Conservation (phyloP, 108 stramenopile genomes). For the Conticribra guillardii region DNA sequence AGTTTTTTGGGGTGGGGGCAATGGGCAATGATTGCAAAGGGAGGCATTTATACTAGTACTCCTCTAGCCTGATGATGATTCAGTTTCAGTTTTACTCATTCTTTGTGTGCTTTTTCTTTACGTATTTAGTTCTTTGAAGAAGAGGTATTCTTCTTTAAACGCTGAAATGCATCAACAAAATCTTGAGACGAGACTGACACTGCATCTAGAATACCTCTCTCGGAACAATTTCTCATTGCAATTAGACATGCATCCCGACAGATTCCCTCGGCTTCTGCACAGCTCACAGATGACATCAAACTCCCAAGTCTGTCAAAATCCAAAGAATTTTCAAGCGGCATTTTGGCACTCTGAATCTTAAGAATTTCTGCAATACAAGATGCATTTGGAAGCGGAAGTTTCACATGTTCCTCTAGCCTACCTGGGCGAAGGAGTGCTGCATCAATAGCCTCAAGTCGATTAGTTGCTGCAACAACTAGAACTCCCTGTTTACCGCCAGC, state of each 20-base stretch:
- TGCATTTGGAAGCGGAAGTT: slow-evolving; percentile 48
- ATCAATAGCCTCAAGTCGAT: slow-evolving; percentile 69
- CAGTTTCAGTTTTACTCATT: too few species aligned
- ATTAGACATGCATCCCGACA: slow-evolving; percentile 72
- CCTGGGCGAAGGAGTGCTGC: slow-evolving; percentile 69
- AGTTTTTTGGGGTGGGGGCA: too few species aligned
- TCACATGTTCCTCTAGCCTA: slow-evolving; percentile 58
- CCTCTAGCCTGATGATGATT: too few species aligned
- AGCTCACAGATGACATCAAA: slow-evolving; percentile 41
- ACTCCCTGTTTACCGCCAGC: slow-evolving; percentile 59
- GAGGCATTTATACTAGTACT: too few species aligned
- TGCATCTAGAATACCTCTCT: slow-evolving; percentile 5
- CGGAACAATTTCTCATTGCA: slow-evolving; percentile 45
- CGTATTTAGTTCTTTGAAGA: too few species aligned
- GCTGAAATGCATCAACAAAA: slow-evolving; percentile 30
- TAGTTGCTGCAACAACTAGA: slow-evolving; percentile 69
- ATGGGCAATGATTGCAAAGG: too few species aligned
- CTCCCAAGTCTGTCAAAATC: slow-evolving; percentile 27
- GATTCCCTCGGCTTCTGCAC: slow-evolving; percentile 74
- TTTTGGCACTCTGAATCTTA: slow-evolving; percentile 43
- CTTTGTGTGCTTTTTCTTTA: too few species aligned
- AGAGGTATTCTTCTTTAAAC: slow-evolving; percentile 2
- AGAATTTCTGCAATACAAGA: slow-evolving; percentile 62
- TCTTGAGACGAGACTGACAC: slow-evolving; percentile 28
- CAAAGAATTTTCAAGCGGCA: slow-evolving; percentile 32